Base-by-base conservation (phyloP, 2,329 filamentous ascomycete genomes). In the Claviceps sp. region DNA sequence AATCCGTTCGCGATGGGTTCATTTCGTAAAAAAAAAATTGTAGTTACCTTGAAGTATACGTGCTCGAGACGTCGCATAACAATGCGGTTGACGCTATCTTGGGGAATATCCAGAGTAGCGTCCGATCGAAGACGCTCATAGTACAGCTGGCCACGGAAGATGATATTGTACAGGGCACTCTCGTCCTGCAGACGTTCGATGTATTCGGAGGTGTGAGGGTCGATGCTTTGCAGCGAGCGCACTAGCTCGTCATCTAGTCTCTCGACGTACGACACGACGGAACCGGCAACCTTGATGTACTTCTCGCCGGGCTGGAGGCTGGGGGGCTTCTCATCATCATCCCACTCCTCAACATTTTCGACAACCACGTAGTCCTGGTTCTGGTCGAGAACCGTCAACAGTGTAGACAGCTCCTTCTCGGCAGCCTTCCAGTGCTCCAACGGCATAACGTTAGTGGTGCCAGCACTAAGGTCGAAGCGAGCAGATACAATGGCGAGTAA, bases 171-270 rank as follows among this genome's bases (percentile, higher is more conserved):
- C 49, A 98, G 76, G 48, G 84, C 75, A 56, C 85, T 85, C 74
- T 98, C 93, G 62, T 98, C 93, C 52, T 87, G 85, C 54, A 98
- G 74, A 54, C 94, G 82, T 67, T 98, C 93, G 56, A 98, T 95
- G 66, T 98, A 98, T 72, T 98, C 93, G 34, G 93, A 93, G 42
- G 93, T 98, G 72, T 98, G 93, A 53, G 93, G 94, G 67, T 98
- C 93, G 64, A 98, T 96, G 70, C 85, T 87, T 71, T 98, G 93
- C 50, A 98, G 78, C n/a, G 93, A 96, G 61, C 93, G 85, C 55
- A 88, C 95, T 57, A 98, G 87, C 73, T 98, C 94, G 64, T 98
- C 93, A 63, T 98, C 93, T 20, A 98, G 79, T 64, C 93, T 81
- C 77, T 98, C 93, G 36, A 95, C 82, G 65, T 91, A 94, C 0